Conservation (phyloP, 495 filamentous ascomycete species). For the Extremus antarcticus region DNA sequence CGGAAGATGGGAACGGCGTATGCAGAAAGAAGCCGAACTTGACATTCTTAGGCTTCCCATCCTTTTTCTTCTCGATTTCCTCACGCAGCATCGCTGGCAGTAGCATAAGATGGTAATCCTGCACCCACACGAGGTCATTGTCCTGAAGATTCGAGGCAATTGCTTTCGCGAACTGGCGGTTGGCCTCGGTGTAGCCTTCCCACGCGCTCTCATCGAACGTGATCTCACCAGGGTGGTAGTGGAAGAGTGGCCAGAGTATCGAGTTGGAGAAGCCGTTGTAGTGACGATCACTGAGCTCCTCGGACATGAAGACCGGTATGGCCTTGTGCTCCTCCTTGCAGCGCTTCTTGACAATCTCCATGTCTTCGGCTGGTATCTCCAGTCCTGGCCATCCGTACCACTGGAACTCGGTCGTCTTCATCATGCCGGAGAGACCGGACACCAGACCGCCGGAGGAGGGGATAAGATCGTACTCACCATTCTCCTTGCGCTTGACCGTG, state of each 20-base stretch:
- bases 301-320: conserved; percentile 43
- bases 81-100: conserved; percentile 77
- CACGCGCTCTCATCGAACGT: conserved; percentile 79
- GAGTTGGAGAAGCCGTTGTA: conserved; percentile 65
- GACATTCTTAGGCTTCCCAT: conserved; percentile 49
- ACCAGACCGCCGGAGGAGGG: conserved; percentile 95
- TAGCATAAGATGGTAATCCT: conserved; percentile 94
- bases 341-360: conserved; percentile 27
- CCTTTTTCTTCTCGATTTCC: conserved; percentile 48
- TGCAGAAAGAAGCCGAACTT: conserved; percentile 94
- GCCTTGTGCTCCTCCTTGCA: conserved; percentile 41
- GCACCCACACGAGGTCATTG: conserved; percentile 85
- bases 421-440: conserved; percentile 76
- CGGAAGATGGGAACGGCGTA: conserved; percentile 85
- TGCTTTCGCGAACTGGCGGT: conserved; percentile 70
- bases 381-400: conserved; percentile 98
- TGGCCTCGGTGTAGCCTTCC: conserved; percentile 78
- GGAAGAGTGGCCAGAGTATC: conserved; percentile 91
- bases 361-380: conserved; percentile 45
- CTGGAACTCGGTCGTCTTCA: conserved; percentile 83
- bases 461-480: conserved; percentile 71
- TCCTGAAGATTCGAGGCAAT: conserved; percentile 61
- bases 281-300: conserved; percentile 44
- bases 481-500: conserved; percentile 82
- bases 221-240: conserved; percentile 91